These are phyloP conservation scores for Cladosporium halotolerans DNA, from an alignment of 2,329 filamentous ascomycete species.

Conservation along the genomic window DNA sequence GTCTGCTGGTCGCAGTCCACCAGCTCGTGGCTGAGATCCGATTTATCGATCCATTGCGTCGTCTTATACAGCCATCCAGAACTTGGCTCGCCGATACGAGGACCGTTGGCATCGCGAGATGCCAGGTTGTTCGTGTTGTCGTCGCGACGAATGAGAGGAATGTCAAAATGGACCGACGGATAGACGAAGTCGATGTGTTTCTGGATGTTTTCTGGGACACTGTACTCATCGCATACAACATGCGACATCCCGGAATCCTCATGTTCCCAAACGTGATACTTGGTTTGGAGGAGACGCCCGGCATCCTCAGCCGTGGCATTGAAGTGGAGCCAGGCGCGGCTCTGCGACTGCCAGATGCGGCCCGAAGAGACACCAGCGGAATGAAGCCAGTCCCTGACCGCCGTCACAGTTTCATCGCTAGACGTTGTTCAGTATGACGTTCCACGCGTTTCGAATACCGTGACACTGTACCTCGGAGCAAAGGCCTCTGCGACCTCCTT, in stretches of 20 bases:
- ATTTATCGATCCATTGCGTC: constrained; percentile 16
- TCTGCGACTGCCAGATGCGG: constrained; percentile 46
- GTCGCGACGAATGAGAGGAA: constrained; percentile 12
- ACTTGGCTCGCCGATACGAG: constrained; percentile 21
- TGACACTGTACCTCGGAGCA: constrained; percentile 29
- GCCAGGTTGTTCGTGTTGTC: constrained; percentile 14
- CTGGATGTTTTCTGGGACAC: constrained; percentile 24
- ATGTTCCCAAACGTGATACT: constrained; percentile 45
- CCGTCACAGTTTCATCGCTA: constrained; percentile 40
- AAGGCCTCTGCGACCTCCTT: constrained; percentile 40
- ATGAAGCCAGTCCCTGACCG: constrained; percentile 50
- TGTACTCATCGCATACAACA: constrained; percentile 36
- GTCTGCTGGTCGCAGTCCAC: constrained; percentile 48
- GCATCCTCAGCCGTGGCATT: constrained; percentile 49
- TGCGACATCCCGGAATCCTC: constrained; percentile 35
- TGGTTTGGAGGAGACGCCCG: constrained; percentile 47
- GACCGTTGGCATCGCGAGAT: constrained; percentile 16
- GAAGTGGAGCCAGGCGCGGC: constrained; percentile 50
- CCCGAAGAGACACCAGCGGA: constrained; percentile 44
- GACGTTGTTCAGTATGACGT: constrained; percentile 9
- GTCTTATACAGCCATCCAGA: constrained; percentile 30
- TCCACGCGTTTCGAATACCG: constrained; percentile 7
- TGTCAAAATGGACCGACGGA: constrained; percentile 37
- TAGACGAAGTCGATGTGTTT: constrained; percentile 33
- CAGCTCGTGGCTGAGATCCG: constrained; percentile 28